Evolutionary conservation across 2,329 filamentous ascomycete species (phyloP), one percentile per base, ranked within the genome.

Genomic region (Pseudocercospora eumusae): DNA sequence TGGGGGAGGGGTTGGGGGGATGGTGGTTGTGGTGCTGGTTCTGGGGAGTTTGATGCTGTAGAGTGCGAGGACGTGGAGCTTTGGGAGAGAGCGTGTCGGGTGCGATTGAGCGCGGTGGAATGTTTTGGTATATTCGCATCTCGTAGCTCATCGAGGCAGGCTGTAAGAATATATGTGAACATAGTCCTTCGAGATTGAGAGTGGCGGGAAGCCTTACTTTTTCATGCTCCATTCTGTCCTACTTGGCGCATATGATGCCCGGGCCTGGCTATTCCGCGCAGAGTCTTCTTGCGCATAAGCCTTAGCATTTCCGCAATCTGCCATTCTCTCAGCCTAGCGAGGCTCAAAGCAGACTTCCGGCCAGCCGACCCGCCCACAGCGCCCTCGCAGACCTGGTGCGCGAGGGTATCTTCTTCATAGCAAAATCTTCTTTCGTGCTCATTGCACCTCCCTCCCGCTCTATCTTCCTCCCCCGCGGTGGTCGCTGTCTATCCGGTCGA

Each of bases 401-500:
- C 36, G 5, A n/a, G 36, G 44, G 44, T 47, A 47, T 47, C 44
- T 23, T 47, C 44, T 23, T 47, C 44, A 15, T 47, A 23, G 7
- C 20, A 23, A 23, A 25, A 21, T 47, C 23, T 47, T 47, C 21
- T 47, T 21, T 47, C 44, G 44, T 23, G 18, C 4, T 23, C 23
- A 25, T 25, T 11, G 18, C n/a, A 25, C 20, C 18, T 25, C 9
- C 44, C 44, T 47, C n/a, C 23, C 6, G 18, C 44, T 33, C 25
- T 56, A 53, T 59, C 57, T 47, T 62, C 63, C 58, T 40, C 66
- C 62, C 18, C 70, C 64, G 31, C 72, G 63, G 31, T 71, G 66
- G 54, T 71, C 70, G 40, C 67, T 71, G 40, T 68, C 74, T 59
- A 78, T 78, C 49, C 76, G 69, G 65, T 78, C 76, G 49, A 78